Evolutionary conservation across 2,329 filamentous ascomycete genomes (phyloP).

Genomic region (Colletotrichum phormii): DNA sequence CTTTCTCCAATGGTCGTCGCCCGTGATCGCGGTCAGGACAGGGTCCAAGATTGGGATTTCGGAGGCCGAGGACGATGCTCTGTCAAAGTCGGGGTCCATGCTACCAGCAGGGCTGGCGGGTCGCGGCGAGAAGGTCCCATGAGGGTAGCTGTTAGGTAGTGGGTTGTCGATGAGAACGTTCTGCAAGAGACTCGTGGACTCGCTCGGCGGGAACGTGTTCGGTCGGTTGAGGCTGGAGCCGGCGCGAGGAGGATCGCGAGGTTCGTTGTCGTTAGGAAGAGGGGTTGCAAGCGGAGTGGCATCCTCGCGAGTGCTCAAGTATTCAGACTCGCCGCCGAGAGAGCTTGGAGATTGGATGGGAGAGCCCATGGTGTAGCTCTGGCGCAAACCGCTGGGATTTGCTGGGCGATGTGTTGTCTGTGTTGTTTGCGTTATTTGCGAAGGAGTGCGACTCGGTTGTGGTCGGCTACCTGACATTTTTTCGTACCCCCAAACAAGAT

Average conservation of each 20-base stretch:
- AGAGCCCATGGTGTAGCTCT: conserved; percentile 50
- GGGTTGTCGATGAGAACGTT: conserved; percentile 48
- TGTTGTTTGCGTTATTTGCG: neutral
- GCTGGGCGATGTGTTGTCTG: conserved; percentile 52
- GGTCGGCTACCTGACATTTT: conserved; percentile 35
- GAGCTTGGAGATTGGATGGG: conserved; percentile 32
- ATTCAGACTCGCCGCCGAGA: conserved; percentile 35
- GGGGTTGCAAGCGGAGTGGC: conserved; percentile 35
- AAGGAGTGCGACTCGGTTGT: conserved; percentile 31
- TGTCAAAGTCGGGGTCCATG: conserved; percentile 47
- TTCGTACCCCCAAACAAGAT: conserved; percentile 15
- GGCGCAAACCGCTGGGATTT: conserved; percentile 59
- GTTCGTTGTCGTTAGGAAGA: conserved; percentile 23
- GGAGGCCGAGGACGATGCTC: conserved; percentile 47
- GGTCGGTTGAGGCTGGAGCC: conserved; percentile 39
- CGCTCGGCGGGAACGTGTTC: conserved; percentile 46
- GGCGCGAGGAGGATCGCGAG: conserved; percentile 40
- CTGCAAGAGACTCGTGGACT: conserved; percentile 64
- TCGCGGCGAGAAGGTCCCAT: conserved; percentile 82
- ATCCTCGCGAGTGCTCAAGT: conserved; percentile 38
- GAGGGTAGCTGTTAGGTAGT: conserved; percentile 68
- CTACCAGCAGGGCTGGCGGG: conserved; percentile 61
- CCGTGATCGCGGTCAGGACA: conserved; percentile 51
- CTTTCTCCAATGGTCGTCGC: conserved; percentile 59
- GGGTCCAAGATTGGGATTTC: conserved; percentile 53